phyloP scores from a whole-genome alignment of 805 yeast genomes.

The Schwanniomyces vanrijiae region DNA sequence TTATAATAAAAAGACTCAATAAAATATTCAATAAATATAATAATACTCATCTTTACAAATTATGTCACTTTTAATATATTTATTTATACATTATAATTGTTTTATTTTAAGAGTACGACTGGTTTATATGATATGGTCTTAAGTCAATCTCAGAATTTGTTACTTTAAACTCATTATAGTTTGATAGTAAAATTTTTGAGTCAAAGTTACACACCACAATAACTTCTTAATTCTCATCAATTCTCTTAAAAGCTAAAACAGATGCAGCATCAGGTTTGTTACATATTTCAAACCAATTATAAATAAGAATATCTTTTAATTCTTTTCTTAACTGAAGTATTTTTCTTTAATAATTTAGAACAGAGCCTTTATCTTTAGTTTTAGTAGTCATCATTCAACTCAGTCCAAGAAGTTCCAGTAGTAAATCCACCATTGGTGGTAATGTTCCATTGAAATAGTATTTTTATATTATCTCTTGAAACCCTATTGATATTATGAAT shows the following conservation, averaged over 20 bases:
- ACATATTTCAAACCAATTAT: constrained; percentile 4
- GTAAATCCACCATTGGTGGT: constrained; percentile 49
- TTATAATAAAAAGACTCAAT: too few relatives aligned
- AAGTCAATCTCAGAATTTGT: background rate
- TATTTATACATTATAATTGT: too few relatives aligned
- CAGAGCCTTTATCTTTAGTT: constrained; percentile 14
- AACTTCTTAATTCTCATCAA: too few relatives aligned
- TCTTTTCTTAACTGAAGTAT: background rate
- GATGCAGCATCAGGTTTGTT: background rate
- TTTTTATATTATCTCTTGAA: constrained; percentile 54
- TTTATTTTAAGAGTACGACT: background rate
- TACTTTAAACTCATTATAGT: background rate
- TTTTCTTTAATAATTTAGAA: background rate
- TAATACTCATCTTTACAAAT: too few relatives aligned
- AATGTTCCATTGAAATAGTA: constrained; percentile 57
- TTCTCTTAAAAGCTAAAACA: constrained; percentile 1
- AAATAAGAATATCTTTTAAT: background rate
- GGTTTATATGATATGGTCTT: constrained; percentile 1
- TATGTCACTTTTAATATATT: too few relatives aligned
- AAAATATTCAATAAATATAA: too few relatives aligned
- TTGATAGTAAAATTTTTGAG: constrained; percentile 6
- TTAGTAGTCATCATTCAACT: constrained; percentile 48
- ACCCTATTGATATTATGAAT: constrained; percentile 30
- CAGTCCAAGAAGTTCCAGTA: constrained; percentile 52
- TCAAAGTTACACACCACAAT: constrained; percentile 1